phyloP scores from a whole-genome alignment of 2,329 filamentous ascomycete species.

The Penicillium decumbens region DNA sequence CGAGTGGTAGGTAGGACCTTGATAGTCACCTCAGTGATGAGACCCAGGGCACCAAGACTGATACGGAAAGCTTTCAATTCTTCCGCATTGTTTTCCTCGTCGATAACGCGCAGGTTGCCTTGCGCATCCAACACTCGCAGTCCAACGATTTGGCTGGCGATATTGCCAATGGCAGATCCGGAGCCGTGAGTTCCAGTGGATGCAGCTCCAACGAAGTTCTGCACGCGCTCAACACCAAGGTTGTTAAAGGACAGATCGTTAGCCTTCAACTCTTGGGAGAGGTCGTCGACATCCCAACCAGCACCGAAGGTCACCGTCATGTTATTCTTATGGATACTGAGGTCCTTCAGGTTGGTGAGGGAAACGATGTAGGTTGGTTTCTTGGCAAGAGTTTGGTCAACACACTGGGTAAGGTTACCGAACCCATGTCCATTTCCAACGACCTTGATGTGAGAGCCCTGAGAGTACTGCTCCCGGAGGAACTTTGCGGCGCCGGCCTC shows the following conservation, averaged over 20 bases:
- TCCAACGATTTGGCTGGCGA: constrained; percentile 14
- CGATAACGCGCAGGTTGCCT: constrained; percentile 11
- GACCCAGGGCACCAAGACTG: constrained; percentile 17
- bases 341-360: constrained; percentile 14
- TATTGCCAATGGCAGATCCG: constrained; percentile 10
- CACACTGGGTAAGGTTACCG: constrained; percentile 18
- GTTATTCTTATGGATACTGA: constrained; percentile 13
- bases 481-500: constrained; percentile 9
- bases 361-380: constrained; percentile 16
- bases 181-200: constrained; percentile 20
- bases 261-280: constrained; percentile 12
- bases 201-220: constrained; percentile 19
- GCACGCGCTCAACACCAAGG: constrained; percentile 17
- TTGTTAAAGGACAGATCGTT: constrained; percentile 14
- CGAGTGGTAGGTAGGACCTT: constrained; percentile 12
- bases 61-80: constrained; percentile 18
- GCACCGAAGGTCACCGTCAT: constrained; percentile 20
- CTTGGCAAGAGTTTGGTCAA: constrained; percentile 10
- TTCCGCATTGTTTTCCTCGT: constrained; percentile 9
- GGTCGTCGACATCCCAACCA: constrained; percentile 21
- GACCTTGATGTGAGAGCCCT: constrained; percentile 13
- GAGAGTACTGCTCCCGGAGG: constrained; percentile 12
- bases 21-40: constrained; percentile 20
- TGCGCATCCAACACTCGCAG: constrained; percentile 19
- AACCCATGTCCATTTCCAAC: constrained; percentile 21